These are phyloP conservation scores for Macadamia integrifolia DNA, from an alignment of 164 flowering plant species.

Conservation along the genomic window DNA sequence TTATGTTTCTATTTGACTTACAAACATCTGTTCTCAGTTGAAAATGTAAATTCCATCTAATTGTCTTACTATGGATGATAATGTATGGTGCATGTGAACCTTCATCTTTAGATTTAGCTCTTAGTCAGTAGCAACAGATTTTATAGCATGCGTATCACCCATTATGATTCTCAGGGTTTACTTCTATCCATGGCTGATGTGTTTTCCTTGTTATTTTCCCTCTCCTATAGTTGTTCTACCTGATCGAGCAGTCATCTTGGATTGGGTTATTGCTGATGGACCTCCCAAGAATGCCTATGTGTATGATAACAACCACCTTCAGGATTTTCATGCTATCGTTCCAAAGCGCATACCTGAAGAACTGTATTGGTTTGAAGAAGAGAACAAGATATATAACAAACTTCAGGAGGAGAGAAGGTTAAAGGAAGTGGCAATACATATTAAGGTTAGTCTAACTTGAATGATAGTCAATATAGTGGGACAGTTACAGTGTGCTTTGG, in stretches of 20 bases:
- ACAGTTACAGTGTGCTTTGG: neutral
- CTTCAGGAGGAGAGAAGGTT: constrained; percentile 72
- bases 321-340: constrained; percentile 88
- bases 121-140: neutral
- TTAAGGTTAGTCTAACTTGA: constrained; percentile 50
- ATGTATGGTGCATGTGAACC: neutral
- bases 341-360: constrained; percentile 53
- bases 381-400: constrained; percentile 45
- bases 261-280: constrained; percentile 99
- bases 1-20: no score
- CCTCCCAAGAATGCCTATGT: constrained; percentile 61
- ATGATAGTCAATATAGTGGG: neutral
- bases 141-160: neutral
- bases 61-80: neutral
- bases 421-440: constrained; percentile 67
- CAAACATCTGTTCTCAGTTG: no score
- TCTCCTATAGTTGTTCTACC: constrained; percentile 60
- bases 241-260: constrained; percentile 66
- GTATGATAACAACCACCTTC: constrained; percentile 75
- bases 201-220: constrained; percentile 9
- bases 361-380: constrained; percentile 79
- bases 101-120: neutral
- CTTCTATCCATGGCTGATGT: constrained; percentile 3
- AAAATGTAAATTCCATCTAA: neutral
- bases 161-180: constrained; percentile 4